phyloP scores from a whole-genome alignment of 2,329 filamentous ascomycete species.

The Teratosphaeria pseudoeucalypti region DNA sequence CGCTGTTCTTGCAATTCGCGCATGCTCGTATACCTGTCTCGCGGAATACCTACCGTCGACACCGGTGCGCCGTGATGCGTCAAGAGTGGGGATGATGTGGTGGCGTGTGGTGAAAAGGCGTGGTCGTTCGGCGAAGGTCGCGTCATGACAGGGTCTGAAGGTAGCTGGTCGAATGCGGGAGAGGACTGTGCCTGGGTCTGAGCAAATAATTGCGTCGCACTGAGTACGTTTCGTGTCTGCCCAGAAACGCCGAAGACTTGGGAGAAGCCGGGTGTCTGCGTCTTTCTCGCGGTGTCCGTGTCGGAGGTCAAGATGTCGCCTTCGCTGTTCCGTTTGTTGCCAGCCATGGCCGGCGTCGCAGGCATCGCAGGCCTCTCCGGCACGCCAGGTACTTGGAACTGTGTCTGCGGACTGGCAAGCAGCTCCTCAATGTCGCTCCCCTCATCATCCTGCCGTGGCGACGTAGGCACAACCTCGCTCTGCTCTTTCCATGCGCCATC shows the following conservation, averaged over 20 bases:
- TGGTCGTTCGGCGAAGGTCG: conserved; percentile 36
- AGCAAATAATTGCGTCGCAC: conserved; percentile 36
- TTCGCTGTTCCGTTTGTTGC: conserved; percentile 29
- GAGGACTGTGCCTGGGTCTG: conserved; percentile 37
- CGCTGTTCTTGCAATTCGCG: conserved; percentile 34
- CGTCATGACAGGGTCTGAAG: conserved; percentile 35
- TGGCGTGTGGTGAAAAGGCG: conserved; percentile 26
- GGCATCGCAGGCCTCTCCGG: conserved; percentile 20
- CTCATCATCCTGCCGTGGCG: background rate
- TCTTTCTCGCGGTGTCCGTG: conserved; percentile 21
- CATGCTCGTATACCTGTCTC: conserved; percentile 34
- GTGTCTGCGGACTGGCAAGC: conserved; percentile 16
- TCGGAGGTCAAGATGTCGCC: conserved; percentile 33
- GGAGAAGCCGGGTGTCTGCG: conserved; percentile 33
- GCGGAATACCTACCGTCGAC: conserved; percentile 24
- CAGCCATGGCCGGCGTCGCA: conserved; percentile 33
- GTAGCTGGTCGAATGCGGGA: conserved; percentile 25
- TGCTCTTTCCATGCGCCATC: conserved; percentile 12
- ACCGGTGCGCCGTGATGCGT: conserved; percentile 17
- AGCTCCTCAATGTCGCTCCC: conserved; percentile 15
- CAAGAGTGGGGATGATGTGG: conserved; percentile 30
- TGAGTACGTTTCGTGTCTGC: conserved; percentile 27
- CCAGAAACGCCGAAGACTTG: conserved; percentile 25
- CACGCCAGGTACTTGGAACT: conserved; percentile 10
- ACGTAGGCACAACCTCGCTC: conserved; percentile 4